Evolutionary conservation across 257 asterid species (phyloP).

Genomic region (Solanum etuberosum): DNA sequence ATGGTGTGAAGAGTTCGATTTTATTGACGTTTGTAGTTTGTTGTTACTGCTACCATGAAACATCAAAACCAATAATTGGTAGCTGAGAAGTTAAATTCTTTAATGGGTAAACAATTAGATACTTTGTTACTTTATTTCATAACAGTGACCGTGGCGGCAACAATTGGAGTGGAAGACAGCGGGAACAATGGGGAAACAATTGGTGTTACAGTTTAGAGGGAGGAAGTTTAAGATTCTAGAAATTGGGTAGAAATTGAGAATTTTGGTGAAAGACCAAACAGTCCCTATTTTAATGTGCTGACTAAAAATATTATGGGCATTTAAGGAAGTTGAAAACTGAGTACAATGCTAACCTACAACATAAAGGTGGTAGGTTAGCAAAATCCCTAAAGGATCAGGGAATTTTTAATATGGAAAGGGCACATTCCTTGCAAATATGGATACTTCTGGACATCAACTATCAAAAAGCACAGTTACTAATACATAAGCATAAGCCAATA

Average conservation of each 20-base stretch:
- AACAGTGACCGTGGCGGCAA: not conserved
- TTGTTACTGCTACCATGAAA: not conserved
- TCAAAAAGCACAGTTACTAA: not conserved
- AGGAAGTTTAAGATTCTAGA: not conserved
- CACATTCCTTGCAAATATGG: not conserved
- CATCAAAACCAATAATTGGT: not conserved
- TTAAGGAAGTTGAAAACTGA: not conserved
- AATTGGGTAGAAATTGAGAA: not conserved
- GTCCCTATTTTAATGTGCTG: not conserved
- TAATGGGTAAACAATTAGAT: not conserved
- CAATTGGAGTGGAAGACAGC: not conserved
- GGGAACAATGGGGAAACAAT: not conserved
- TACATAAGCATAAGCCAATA: not conserved
- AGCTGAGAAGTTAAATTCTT: not conserved
- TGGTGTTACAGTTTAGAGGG: not conserved
- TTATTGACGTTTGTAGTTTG: not conserved
- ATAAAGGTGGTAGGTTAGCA: not conserved
- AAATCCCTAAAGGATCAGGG: not conserved
- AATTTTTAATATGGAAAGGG: not conserved
- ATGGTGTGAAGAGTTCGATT: not conserved
- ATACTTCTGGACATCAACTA: not conserved
- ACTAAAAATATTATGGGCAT: not conserved
- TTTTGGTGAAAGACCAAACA: not conserved
- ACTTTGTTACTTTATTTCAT: not conserved
- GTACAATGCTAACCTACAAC: not conserved